phyloP scores from a whole-genome alignment of 148 eudicot genomes.

The Camellia granthamiana region DNA sequence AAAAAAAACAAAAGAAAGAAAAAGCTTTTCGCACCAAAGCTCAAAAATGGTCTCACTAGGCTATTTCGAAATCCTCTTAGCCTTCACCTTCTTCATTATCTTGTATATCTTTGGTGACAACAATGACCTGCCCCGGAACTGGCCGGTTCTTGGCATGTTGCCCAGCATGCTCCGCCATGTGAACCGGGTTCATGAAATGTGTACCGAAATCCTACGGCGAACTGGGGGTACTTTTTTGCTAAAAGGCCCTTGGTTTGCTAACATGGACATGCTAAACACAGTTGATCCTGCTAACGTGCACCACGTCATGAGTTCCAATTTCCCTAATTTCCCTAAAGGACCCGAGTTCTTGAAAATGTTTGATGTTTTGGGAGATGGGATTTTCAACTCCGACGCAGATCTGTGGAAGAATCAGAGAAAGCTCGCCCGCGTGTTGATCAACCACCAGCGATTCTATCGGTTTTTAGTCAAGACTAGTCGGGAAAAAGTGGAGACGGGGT shows the following conservation, averaged over 20 bases:
- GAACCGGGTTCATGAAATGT: slow-evolving; percentile 22
- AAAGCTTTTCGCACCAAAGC: background rate
- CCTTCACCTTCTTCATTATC: too few species aligned
- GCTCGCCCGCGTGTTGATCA: slow-evolving; percentile 31
- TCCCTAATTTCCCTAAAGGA: slow-evolving; percentile 51
- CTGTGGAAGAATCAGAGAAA: slow-evolving; percentile 45
- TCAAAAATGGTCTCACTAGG: too few species aligned
- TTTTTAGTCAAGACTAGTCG: slow-evolving; percentile 28
- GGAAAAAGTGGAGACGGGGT: slow-evolving; percentile 32
- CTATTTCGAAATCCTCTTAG: too few species aligned
- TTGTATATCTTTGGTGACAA: too few species aligned
- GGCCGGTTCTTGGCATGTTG: slow-evolving; percentile 52
- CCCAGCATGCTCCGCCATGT: slow-evolving; percentile 26
- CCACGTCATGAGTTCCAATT: slow-evolving; percentile 47
- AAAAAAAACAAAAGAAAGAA: too few species aligned
- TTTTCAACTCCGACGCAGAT: slow-evolving; percentile 38
- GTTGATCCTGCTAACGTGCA: slow-evolving; percentile 44
- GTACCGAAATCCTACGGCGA: slow-evolving; percentile 8
- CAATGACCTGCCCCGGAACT: slow-evolving; percentile 15
- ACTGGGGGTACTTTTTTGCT: slow-evolving; percentile 23
- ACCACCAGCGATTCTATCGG: slow-evolving; percentile 28
- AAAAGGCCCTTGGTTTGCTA: slow-evolving; percentile 54
- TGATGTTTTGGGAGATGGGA: slow-evolving; percentile 53
- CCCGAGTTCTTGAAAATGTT: slow-evolving; percentile 31
- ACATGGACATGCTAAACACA: slow-evolving; percentile 34